Evolutionary conservation across 257 asterid genomes (phyloP).

Genomic region (Linaria vulgaris): DNA sequence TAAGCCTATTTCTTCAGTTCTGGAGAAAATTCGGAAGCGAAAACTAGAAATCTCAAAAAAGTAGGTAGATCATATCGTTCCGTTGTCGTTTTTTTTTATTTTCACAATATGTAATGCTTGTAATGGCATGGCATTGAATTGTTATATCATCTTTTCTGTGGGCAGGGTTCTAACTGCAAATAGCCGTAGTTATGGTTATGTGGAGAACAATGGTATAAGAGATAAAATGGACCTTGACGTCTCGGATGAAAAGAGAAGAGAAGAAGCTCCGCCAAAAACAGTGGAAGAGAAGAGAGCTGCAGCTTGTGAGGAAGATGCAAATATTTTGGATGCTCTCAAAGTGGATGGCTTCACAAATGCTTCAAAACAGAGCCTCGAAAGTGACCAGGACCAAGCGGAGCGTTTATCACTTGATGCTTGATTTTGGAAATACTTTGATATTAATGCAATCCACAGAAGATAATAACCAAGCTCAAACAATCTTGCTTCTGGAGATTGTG

Average conservation of each 20-base stretch:
- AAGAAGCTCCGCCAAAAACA: slow-evolving; percentile 25
- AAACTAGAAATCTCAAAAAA: slow-evolving; percentile 71
- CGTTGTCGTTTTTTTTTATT: slow-evolving; percentile 7
- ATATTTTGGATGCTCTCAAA: slow-evolving; percentile 28
- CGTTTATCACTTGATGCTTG: slow-evolving; percentile 20
- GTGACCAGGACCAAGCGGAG: slow-evolving; percentile 39
- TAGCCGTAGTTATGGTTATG: slow-evolving; percentile 27
- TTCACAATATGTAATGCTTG: background rate
- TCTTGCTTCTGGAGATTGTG: slow-evolving; percentile 6
- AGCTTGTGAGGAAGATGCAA: slow-evolving; percentile 24
- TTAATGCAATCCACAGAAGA: too few relatives aligned
- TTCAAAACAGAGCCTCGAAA: slow-evolving; percentile 27
- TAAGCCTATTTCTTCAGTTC: slow-evolving; percentile 79
- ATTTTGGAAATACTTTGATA: slow-evolving; percentile 1
- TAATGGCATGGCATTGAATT: slow-evolving; percentile 5
- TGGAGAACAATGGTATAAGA: slow-evolving; percentile 26
- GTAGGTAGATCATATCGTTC: slow-evolving; percentile 36
- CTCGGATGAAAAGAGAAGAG: slow-evolving; percentile 29
- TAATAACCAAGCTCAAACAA: slow-evolving; percentile 5
- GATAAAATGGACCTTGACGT: slow-evolving; percentile 39
- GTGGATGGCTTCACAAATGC: slow-evolving; percentile 31
- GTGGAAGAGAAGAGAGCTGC: slow-evolving; percentile 28
- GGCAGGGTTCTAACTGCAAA: slow-evolving; percentile 37
- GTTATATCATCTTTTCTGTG: slow-evolving; percentile 20
- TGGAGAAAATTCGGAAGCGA: slow-evolving; percentile 88